These are phyloP conservation scores for Dothideomycetidae sp. DNA, from an alignment of 2,329 filamentous ascomycete species.

Conservation along the genomic window DNA sequence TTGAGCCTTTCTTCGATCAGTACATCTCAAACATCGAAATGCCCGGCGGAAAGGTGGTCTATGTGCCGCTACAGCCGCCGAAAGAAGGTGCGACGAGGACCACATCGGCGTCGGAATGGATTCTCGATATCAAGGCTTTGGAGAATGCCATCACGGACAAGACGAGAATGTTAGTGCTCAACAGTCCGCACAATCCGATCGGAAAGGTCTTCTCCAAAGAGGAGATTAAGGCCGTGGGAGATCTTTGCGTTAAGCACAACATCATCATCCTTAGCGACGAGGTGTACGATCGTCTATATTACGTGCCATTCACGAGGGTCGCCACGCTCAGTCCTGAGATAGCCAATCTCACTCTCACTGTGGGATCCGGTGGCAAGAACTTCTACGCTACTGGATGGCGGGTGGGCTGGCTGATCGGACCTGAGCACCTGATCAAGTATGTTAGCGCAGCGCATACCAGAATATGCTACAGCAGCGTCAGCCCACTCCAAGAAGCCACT, in stretches of 20 bases:
- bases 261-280: slow-evolving; percentile 58
- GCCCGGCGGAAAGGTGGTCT: slow-evolving; percentile 87
- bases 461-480: slow-evolving; percentile 91
- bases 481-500: slow-evolving; percentile 83
- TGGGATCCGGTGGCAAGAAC: slow-evolving; percentile 93
- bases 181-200: slow-evolving; percentile 84
- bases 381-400: slow-evolving; percentile 98
- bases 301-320: slow-evolving; percentile 86
- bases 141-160: slow-evolving; percentile 66
- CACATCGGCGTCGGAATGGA: slow-evolving; percentile 78
- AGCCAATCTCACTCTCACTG: slow-evolving; percentile 74
- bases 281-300: slow-evolving; percentile 87
- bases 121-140: slow-evolving; percentile 68
- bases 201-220: slow-evolving; percentile 84
- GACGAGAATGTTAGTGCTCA: slow-evolving; percentile 93
- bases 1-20: slow-evolving; percentile 98
- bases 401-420: slow-evolving; percentile 88
- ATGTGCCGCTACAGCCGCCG: slow-evolving; percentile 88
- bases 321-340: slow-evolving; percentile 84
- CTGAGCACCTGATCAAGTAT: slow-evolving; percentile 75
- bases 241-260: slow-evolving; percentile 81
- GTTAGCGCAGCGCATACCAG: slow-evolving; percentile 86
- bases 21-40: slow-evolving; percentile 99
- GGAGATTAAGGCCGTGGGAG: slow-evolving; percentile 72
- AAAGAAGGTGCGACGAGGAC: slow-evolving; percentile 63